Conservation (phyloP, 108 stramenopile species). For the Skeletonema marinoi region DNA sequence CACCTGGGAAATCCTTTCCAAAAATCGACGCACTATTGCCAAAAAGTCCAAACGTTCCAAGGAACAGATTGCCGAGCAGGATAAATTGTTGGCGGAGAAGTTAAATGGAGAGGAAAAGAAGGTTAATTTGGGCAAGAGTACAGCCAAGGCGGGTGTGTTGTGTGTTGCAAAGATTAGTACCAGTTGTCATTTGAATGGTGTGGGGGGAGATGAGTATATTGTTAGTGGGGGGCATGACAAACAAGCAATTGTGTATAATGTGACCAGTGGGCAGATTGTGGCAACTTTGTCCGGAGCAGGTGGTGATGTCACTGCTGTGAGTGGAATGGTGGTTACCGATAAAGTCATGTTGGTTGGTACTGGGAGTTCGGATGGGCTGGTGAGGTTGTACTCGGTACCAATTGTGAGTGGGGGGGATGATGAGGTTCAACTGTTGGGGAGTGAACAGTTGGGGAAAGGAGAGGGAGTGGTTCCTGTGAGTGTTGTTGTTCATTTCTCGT, state of each 20-base stretch:
- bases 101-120: conserved; percentile 30
- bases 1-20: conserved; percentile 58
- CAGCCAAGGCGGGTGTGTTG: conserved; percentile 54
- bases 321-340: conserved; percentile 14
- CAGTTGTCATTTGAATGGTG: not conserved
- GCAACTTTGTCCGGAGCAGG: conserved; percentile 34
- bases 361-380: conserved; percentile 23
- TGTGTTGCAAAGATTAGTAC: not conserved
- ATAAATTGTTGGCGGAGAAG: conserved; percentile 29
- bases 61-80: conserved; percentile 20
- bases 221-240: conserved; percentile 78
- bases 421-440: conserved; percentile 2
- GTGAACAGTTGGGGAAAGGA: conserved; percentile 4
- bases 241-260: conserved; percentile 69
- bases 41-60: conserved; percentile 21
- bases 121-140: conserved; percentile 61
- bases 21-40: conserved; percentile 12
- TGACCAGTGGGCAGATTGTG: conserved; percentile 42
- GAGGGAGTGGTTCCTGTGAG: conserved; percentile 17
- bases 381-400: conserved; percentile 13
- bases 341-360: conserved; percentile 27
- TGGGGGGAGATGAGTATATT: conserved; percentile 18
- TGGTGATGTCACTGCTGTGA: conserved; percentile 26
- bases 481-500: conserved; percentile 62
- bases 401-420: conserved; percentile 7